phyloP scores from a whole-genome alignment of 1,284 basidiomycete genomes.

The Stereum hirsutum region DNA sequence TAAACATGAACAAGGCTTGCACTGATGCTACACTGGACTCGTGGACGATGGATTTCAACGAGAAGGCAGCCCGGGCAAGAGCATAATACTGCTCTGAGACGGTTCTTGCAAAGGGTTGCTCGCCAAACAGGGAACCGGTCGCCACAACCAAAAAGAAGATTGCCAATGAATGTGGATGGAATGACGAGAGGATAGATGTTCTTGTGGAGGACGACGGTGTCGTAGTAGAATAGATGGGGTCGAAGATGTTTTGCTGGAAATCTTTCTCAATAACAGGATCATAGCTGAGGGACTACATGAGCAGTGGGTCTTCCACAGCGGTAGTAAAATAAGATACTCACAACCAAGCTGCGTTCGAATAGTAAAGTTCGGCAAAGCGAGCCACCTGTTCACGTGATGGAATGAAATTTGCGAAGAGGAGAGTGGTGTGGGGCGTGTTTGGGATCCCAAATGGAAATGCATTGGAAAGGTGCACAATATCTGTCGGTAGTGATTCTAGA shows the following conservation, averaged over 20 bases:
- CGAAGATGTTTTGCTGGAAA: slow-evolving; percentile 26
- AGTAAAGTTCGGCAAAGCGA: slow-evolving; percentile 31
- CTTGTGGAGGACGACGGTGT: slow-evolving; percentile 17
- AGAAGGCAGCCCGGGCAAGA: slow-evolving; percentile 35
- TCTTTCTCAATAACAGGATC: slow-evolving; percentile 30
- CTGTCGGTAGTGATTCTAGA: no score
- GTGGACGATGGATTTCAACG: slow-evolving; percentile 31
- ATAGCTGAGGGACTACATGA: slow-evolving; percentile 24
- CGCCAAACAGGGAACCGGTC: slow-evolving; percentile 30
- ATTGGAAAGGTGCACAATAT: slow-evolving; percentile 33
- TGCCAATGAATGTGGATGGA: slow-evolving; percentile 38
- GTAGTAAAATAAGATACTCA: slow-evolving; percentile 19
- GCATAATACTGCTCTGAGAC: slow-evolving; percentile 31
- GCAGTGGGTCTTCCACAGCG: neutral
- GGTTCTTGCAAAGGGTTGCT: slow-evolving; percentile 20
- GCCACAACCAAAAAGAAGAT: slow-evolving; percentile 41
- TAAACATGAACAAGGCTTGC: slow-evolving; percentile 38
- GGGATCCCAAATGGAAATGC: slow-evolving; percentile 40
- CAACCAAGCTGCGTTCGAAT: slow-evolving; percentile 37
- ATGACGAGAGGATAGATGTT: slow-evolving; percentile 21
- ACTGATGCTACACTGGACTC: slow-evolving; percentile 36
- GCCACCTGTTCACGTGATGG: slow-evolving; percentile 30
- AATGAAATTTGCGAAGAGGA: slow-evolving; percentile 28
- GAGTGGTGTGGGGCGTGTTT: slow-evolving; percentile 26
- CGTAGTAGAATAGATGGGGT: slow-evolving; percentile 30